These are phyloP conservation scores for Pseudogymnoascus sp. DNA, from an alignment of 2,329 filamentous ascomycete species.

Conservation along the genomic window DNA sequence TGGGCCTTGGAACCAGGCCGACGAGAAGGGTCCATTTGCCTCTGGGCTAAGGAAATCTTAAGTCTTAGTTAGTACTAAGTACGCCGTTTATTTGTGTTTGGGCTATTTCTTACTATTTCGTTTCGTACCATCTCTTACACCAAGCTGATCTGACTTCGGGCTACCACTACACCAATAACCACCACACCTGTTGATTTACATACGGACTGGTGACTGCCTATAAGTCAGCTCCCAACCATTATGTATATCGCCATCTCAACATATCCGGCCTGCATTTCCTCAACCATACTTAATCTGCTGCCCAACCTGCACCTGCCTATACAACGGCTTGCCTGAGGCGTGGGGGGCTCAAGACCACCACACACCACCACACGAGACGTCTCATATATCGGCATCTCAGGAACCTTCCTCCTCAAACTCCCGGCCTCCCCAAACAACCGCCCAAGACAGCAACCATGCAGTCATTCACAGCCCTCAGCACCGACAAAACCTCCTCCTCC, in stretches of 20 bases:
- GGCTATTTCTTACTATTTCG: not conserved
- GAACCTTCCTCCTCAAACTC: not conserved
- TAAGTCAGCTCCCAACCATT: not conserved
- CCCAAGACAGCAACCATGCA: not conserved
- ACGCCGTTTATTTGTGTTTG: not conserved
- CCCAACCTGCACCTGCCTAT: conserved; percentile 1
- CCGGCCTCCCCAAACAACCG: not conserved
- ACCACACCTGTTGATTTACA: not conserved
- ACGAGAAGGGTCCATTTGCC: conserved; percentile 1
- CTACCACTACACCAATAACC: not conserved
- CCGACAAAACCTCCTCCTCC: not conserved
- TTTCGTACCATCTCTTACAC: not conserved
- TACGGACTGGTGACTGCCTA: not conserved
- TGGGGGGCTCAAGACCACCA: not conserved
- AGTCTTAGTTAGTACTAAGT: not conserved
- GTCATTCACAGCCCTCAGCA: not conserved
- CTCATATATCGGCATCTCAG: not conserved
- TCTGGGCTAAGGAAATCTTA: conserved; percentile 6
- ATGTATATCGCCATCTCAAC: not conserved
- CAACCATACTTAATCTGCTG: not conserved
- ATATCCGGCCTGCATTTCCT: not conserved
- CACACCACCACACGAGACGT: not conserved
- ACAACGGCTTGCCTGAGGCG: conserved; percentile 2
- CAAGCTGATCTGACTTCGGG: not conserved
- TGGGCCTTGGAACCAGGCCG: not conserved